A percentile compares a stretch with the other conserved stretches of the same genome.
phyloP scores from a whole-genome alignment of 106 monocot species.

The Dioscorea zingiberensis region DNA sequence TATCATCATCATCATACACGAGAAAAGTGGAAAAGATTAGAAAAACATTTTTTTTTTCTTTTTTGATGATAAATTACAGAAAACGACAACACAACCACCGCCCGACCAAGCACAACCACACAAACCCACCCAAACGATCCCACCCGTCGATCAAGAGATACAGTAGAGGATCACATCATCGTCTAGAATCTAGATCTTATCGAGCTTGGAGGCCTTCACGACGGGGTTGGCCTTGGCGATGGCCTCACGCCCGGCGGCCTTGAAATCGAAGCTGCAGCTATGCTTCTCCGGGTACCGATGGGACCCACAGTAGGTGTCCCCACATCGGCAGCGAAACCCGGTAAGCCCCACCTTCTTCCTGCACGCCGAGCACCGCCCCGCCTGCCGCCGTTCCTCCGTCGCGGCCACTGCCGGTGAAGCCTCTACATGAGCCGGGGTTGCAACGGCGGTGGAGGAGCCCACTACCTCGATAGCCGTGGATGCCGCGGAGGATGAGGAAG shows the following conservation, averaged over 20 bases:
- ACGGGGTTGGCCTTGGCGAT: slow-evolving; percentile 48
- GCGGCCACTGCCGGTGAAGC: background rate
- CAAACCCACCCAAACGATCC: background rate
- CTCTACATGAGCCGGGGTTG: background rate
- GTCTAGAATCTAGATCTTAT: slow-evolving; percentile 12
- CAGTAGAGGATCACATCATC: too few species aligned
- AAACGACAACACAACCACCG: slow-evolving; percentile 4
- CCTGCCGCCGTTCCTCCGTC: background rate
- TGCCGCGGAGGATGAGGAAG: slow-evolving; percentile 9
- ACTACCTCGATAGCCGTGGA: background rate
- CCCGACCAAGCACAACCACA: background rate
- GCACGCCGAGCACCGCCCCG: slow-evolving; percentile 2
- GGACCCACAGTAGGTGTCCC: slow-evolving; percentile 5
- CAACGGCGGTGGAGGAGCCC: background rate
- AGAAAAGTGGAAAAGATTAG: too few species aligned
- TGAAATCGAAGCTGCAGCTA: slow-evolving; percentile 42
- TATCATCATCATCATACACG: too few species aligned
- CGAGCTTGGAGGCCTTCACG: slow-evolving; percentile 42
- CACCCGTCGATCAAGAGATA: slow-evolving; percentile 1
- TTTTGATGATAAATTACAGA: too few species aligned
- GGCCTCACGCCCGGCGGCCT: slow-evolving; percentile 36
- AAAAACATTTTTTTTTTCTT: too few species aligned
- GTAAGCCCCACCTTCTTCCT: slow-evolving; percentile 10
- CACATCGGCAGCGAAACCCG: slow-evolving; percentile 4
- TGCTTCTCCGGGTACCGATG: slow-evolving; percentile 13